Conservation (phyloP, 2,329 filamentous ascomycete species). For the Diaporthe aspalathi region DNA sequence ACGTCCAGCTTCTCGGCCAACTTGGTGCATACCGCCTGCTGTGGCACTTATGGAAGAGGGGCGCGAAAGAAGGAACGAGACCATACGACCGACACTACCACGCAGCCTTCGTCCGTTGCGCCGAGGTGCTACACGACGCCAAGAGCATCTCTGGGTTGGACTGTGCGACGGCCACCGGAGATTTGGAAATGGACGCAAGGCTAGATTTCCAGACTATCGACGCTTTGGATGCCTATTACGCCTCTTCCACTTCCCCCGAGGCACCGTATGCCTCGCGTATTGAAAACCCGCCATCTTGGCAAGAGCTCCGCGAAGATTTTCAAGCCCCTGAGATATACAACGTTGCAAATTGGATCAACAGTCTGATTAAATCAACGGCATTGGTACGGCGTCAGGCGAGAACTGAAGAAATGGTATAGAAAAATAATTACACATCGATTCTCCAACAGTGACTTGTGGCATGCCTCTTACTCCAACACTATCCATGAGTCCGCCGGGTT, state of each 20-base stretch:
- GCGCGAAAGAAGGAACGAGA: background rate
- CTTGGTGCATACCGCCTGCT: conserved; percentile 41
- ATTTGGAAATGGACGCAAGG: conserved; percentile 23
- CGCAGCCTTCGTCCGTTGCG: conserved; percentile 32
- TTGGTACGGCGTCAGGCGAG: background rate
- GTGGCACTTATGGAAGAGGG: conserved; percentile 33
- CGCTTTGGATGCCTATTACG: conserved; percentile 28
- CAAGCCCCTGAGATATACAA: background rate
- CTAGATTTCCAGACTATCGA: conserved; percentile 34
- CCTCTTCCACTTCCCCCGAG: background rate
- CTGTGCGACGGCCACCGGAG: conserved; percentile 17
- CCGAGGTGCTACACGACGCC: conserved; percentile 26
- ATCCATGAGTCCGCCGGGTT: background rate
- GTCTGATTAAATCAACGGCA: background rate
- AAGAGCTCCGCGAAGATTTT: background rate
- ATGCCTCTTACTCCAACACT: background rate
- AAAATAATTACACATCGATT: background rate
- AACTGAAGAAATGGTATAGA: background rate
- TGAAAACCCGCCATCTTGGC: background rate
- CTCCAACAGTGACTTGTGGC: background rate
- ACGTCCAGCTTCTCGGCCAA: conserved; percentile 40
- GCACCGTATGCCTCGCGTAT: background rate
- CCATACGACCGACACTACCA: background rate
- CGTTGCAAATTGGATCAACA: background rate
- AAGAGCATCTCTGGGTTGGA: conserved; percentile 5